A percentile compares a stretch with the other conserved stretches of the same genome.
These are phyloP conservation scores for Astragalus glycyphyllos DNA, from an alignment of 306 rosid genomes.

Conservation along the genomic window DNA sequence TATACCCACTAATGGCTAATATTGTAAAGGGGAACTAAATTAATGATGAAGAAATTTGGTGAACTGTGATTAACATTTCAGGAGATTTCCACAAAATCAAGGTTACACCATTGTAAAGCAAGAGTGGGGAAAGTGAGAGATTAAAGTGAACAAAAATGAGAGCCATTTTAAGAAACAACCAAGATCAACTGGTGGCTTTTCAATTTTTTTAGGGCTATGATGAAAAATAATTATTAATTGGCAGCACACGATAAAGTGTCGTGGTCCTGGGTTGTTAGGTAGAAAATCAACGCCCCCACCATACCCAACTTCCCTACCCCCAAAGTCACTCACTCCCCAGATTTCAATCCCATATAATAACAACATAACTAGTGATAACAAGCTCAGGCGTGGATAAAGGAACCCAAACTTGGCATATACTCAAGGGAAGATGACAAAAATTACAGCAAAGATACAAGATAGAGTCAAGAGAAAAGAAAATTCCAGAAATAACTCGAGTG, in stretches of 20 bases:
- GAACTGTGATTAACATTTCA: no score
- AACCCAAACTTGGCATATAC: slow-evolving; percentile 24
- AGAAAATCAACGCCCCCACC: slow-evolving; percentile 23
- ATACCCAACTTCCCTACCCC: background rate
- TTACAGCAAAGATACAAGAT: background rate
- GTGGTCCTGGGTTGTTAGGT: slow-evolving; percentile 44
- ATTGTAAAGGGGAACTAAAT: no score
- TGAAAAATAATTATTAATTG: slow-evolving; percentile 22
- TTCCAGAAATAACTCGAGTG: slow-evolving; percentile 28
- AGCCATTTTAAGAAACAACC: background rate
- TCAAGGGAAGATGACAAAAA: slow-evolving; percentile 35
- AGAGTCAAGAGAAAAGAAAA: background rate
- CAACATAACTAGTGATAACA: background rate
- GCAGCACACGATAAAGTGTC: background rate
- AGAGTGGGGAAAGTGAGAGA: background rate
- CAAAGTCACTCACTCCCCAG: background rate
- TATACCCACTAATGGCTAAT: no score
- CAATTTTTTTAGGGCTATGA: background rate
- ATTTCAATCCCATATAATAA: background rate
- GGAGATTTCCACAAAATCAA: background rate
- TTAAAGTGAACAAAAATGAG: no score
- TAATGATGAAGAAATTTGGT: no score
- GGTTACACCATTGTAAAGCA: background rate
- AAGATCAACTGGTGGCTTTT: background rate
- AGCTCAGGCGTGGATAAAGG: slow-evolving; percentile 26